Percentiles rank a stretch among this genome's conserved stretches.
These are phyloP conservation scores for Casuarina glauca DNA, from an alignment of 306 rosid genomes.

Conservation along the genomic window DNA sequence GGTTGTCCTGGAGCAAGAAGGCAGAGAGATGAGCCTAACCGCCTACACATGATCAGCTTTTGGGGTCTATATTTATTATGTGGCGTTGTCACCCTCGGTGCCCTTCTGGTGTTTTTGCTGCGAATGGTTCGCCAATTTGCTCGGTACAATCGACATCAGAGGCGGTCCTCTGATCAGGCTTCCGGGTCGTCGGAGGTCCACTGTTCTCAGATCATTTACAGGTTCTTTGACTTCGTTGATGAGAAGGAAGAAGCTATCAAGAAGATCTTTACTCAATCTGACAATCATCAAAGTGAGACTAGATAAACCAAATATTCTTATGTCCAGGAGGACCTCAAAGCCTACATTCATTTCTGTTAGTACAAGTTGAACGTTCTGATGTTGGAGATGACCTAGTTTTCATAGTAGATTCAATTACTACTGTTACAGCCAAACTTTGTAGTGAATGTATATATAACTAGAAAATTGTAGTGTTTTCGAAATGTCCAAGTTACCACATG, in stretches of 20 bases:
- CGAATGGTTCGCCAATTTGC: constrained; percentile 54
- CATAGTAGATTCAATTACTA: background rate
- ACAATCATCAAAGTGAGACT: constrained; percentile 43
- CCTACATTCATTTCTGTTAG: background rate
- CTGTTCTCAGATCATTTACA: constrained; percentile 55
- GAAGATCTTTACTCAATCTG: constrained; percentile 55
- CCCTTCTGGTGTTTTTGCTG: constrained; percentile 56
- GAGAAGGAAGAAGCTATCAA: constrained; percentile 88
- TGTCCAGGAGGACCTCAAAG: background rate
- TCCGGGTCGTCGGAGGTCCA: constrained; percentile 30
- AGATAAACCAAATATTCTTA: constrained; percentile 23
- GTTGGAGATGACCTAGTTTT: background rate
- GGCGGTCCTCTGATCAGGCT: constrained; percentile 34
- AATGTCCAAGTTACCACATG: no score
- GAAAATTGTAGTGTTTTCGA: no score
- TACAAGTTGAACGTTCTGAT: background rate
- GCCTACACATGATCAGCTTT: constrained; percentile 71
- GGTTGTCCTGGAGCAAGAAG: constrained; percentile 68
- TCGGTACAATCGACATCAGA: constrained; percentile 52
- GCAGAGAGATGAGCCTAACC: constrained; percentile 48
- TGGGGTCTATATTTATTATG: constrained; percentile 86
- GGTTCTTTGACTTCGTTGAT: constrained; percentile 73
- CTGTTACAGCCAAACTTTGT: background rate
- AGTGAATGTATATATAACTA: background rate
- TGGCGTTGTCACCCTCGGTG: constrained; percentile 40